Evolutionary conservation across 345 rosid genomes (phyloP).

Genomic region (Noccaea caerulescens): DNA sequence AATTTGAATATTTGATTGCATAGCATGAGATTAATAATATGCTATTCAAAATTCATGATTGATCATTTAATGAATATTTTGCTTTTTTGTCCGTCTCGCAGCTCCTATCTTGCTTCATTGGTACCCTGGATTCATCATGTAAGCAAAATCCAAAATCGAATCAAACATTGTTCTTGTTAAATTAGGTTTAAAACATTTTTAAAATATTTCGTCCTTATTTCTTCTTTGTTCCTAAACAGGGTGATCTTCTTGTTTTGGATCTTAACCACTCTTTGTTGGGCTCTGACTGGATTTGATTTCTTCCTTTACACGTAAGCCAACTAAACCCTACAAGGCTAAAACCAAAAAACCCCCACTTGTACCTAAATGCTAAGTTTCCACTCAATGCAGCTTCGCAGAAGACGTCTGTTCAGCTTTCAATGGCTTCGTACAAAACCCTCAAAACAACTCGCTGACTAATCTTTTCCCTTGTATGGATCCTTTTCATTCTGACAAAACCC

Average conservation of each 20-base stretch:
- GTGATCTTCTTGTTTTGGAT: constrained; percentile 71
- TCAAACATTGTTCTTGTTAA: background rate
- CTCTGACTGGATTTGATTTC: constrained; percentile 67
- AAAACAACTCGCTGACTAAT: constrained; percentile 48
- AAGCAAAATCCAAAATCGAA: constrained; percentile 34
- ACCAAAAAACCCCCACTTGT: background rate
- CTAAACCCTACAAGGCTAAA: background rate
- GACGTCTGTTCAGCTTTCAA: constrained; percentile 63
- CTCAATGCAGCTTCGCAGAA: constrained; percentile 53
- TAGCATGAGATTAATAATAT: too few relatives aligned
- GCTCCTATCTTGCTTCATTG: constrained; percentile 64
- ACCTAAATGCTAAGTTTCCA: background rate
- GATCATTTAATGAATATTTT: constrained; percentile 13
- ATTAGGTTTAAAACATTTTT: background rate
- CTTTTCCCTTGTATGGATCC: constrained; percentile 61
- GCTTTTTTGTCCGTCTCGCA: constrained; percentile 37
- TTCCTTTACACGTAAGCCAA: constrained; percentile 64
- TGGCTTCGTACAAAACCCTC: constrained; percentile 55
- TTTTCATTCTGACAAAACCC: constrained; percentile 44
- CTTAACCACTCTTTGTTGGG: constrained; percentile 62
- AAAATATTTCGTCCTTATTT: background rate
- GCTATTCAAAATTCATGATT: too few relatives aligned
- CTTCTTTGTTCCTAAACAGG: constrained; percentile 44
- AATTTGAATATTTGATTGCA: too few relatives aligned
- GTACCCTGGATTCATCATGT: constrained; percentile 70